Percentiles rank a stretch among this genome's conserved stretches.
These are phyloP conservation scores for Wilcoxina mikolae DNA, from an alignment of 495 filamentous ascomycete species.

Conservation along the genomic window DNA sequence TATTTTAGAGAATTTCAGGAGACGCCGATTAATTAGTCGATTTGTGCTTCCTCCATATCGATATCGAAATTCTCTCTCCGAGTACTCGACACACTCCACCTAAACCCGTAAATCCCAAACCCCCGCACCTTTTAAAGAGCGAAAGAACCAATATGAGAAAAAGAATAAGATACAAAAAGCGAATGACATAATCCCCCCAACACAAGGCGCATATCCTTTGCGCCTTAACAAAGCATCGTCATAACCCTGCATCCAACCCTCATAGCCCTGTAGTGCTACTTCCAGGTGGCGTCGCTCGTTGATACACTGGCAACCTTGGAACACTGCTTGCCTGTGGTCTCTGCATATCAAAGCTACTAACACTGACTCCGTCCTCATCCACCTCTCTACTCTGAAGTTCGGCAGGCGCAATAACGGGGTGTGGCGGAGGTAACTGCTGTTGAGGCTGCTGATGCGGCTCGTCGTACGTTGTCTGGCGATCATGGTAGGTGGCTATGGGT, in stretches of 20 bases:
- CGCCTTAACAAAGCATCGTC: not conserved
- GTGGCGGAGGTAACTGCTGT: not conserved
- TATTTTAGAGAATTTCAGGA: no score
- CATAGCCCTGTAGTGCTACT: not conserved
- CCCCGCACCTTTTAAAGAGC: not conserved
- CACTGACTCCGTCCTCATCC: conserved; percentile 24
- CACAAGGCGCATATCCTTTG: not conserved
- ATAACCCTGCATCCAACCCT: not conserved
- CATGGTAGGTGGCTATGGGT: not conserved
- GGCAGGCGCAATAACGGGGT: not conserved
- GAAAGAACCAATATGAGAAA: not conserved
- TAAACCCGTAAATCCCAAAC: no score
- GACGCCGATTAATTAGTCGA: no score
- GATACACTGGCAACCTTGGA: conserved; percentile 25
- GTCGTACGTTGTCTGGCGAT: not conserved
- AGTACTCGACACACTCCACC: no score
- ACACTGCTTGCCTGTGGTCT: conserved; percentile 10
- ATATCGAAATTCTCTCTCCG: no score
- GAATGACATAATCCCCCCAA: not conserved
- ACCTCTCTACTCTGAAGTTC: conserved; percentile 18
- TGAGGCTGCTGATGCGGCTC: not conserved
- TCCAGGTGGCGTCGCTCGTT: conserved; percentile 6
- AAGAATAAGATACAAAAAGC: not conserved
- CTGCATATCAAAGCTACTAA: conserved; percentile 21
- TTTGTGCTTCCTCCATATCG: no score